phyloP scores from a whole-genome alignment of 2,329 filamentous ascomycete species.

The Endothia cerciana region DNA sequence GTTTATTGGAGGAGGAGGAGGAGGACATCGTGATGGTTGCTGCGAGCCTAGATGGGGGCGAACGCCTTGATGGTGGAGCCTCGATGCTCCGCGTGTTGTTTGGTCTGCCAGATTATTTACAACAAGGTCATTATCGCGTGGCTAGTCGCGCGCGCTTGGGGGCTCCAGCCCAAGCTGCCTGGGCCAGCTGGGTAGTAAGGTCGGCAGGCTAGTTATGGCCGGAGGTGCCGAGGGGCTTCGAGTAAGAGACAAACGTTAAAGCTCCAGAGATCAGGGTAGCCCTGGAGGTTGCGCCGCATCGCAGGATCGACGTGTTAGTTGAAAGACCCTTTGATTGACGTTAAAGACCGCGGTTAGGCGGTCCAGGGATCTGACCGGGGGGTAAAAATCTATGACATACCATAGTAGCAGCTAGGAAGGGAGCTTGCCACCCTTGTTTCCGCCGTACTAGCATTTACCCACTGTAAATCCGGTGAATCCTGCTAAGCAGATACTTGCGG shows the following conservation, averaged over 20 bases:
- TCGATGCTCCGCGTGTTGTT: not conserved
- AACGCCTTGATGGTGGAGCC: not conserved
- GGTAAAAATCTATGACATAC: conserved; percentile 13
- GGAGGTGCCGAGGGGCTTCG: not conserved
- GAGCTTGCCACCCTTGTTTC: conserved; percentile 18
- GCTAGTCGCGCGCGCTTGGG: not conserved
- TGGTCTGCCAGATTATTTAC: not conserved
- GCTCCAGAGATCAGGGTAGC: not conserved
- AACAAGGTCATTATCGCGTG: not conserved
- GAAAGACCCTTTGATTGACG: not conserved
- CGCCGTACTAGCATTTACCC: conserved; percentile 11
- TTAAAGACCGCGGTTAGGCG: not conserved
- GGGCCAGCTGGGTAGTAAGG: too few species aligned
- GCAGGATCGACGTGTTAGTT: conserved; percentile 6
- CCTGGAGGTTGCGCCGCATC: conserved; percentile 16
- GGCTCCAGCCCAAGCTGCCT: not conserved
- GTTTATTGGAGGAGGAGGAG: conserved; percentile 46
- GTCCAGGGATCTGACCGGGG: not conserved
- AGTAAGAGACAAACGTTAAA: not conserved
- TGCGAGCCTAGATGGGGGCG: not conserved
- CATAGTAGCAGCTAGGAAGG: not conserved
- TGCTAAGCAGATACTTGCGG: conserved; percentile 16
- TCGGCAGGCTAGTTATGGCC: not conserved
- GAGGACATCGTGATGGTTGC: conserved; percentile 42
- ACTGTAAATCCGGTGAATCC: not conserved